Evolutionary conservation across 768 basidiomycete species (phyloP).

Genomic region (Lyophyllum decastes): DNA sequence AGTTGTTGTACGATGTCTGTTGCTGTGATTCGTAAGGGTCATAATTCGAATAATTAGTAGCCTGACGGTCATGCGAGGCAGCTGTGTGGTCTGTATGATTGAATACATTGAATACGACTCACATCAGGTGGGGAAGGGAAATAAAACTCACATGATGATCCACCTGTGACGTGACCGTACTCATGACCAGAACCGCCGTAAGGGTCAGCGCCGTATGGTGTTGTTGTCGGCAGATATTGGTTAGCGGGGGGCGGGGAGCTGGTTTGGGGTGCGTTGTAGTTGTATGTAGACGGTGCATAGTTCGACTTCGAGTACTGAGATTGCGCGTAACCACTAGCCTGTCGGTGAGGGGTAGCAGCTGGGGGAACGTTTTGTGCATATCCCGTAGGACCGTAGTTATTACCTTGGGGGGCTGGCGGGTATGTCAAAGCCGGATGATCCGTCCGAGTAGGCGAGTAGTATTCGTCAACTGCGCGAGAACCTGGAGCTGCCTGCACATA

Average conservation of each 20-base stretch:
- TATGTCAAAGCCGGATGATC: slow-evolving; percentile 32
- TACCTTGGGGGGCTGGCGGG: slow-evolving; percentile 47
- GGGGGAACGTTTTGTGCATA: slow-evolving; percentile 13
- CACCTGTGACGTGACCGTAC: slow-evolving; percentile 58
- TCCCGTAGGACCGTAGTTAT: slow-evolving; percentile 30
- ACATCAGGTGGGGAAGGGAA: background rate
- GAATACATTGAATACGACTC: slow-evolving; percentile 2
- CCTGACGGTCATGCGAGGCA: slow-evolving; percentile 49
- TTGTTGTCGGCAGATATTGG: slow-evolving; percentile 34
- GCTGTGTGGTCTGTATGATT: slow-evolving; percentile 54
- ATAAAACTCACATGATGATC: slow-evolving; percentile 51
- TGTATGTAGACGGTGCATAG: slow-evolving; percentile 28
- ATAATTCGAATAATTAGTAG: slow-evolving; percentile 47
- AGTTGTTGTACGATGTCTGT: slow-evolving; percentile 24
- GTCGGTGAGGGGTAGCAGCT: slow-evolving; percentile 15
- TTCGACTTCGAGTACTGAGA: slow-evolving; percentile 25
- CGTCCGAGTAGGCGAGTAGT: slow-evolving; percentile 48
- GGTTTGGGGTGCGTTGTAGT: slow-evolving; percentile 26
- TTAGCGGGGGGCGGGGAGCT: slow-evolving; percentile 31
- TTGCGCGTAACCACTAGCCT: slow-evolving; percentile 24
- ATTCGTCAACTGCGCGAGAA: slow-evolving; percentile 74
- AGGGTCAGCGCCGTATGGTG: slow-evolving; percentile 31
- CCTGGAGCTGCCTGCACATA: slow-evolving; percentile 69
- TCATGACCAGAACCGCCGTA: slow-evolving; percentile 21
- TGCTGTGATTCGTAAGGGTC: slow-evolving; percentile 47